phyloP scores from a whole-genome alignment of 306 rosid genomes.

The Inga laurina region DNA sequence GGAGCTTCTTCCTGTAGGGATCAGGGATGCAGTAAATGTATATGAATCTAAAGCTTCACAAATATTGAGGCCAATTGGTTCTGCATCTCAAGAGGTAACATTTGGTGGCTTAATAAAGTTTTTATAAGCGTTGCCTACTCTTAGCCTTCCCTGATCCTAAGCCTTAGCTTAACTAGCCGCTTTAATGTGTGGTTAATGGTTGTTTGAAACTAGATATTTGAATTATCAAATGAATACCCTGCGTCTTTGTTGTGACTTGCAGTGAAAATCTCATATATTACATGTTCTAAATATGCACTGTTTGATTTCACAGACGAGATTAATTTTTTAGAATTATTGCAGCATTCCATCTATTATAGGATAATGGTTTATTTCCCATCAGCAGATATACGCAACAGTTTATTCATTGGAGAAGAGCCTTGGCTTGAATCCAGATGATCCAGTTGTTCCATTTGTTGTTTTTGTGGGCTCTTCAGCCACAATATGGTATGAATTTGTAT shows the following conservation, averaged over 20 bases:
- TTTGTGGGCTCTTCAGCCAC: constrained; percentile 76
- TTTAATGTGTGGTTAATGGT: neutral
- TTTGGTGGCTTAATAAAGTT: neutral
- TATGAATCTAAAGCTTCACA: constrained; percentile 68
- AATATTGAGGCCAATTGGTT: constrained; percentile 60
- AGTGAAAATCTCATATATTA: neutral
- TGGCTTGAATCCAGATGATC: constrained; percentile 94
- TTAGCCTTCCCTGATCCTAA: constrained; percentile 13
- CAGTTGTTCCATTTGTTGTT: constrained; percentile 74
- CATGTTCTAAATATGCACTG: neutral
- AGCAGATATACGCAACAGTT: constrained; percentile 60
- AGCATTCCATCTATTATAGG: neutral
- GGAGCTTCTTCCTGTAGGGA: constrained; percentile 68
- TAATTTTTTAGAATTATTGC: constrained; percentile 6
- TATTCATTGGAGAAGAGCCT: constrained; percentile 77
- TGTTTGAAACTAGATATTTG: constrained; percentile 23
- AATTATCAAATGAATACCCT: neutral
- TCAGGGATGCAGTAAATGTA: constrained; percentile 60
- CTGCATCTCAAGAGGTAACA: constrained; percentile 68
- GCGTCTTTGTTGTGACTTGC: neutral
- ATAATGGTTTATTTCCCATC: constrained; percentile 25
- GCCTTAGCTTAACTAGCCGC: constrained; percentile 9
- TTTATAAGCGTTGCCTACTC: constrained; percentile 22
- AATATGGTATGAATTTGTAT: constrained; percentile 71
- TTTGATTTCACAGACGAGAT: constrained; percentile 20